phyloP scores from a whole-genome alignment of 2,329 filamentous ascomycete species.

The Pseudopyricularia javanii region DNA sequence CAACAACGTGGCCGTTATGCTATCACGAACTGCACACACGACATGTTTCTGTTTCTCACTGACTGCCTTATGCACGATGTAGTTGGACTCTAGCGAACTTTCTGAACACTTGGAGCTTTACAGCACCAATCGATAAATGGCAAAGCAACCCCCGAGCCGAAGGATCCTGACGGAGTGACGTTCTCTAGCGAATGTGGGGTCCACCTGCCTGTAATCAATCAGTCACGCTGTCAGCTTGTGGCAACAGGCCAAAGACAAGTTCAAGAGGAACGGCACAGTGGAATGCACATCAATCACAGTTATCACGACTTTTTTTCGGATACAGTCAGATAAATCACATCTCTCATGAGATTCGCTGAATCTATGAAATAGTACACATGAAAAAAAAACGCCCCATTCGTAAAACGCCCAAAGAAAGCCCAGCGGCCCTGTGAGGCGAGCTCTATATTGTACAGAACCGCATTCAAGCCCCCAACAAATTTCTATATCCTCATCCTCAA shows the following conservation, averaged over 20 bases:
- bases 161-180: background rate
- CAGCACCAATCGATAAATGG: background rate
- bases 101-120: slow-evolving; percentile 4
- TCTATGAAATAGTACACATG: background rate
- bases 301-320: too few species aligned
- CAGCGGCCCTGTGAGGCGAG: background rate
- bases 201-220: background rate
- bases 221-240: too few species aligned
- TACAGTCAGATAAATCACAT: background rate
- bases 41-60: background rate
- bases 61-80: background rate
- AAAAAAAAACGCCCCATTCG: background rate
- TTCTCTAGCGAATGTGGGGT: background rate
- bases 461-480: background rate
- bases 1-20: background rate
- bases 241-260: too few species aligned
- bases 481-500: background rate
- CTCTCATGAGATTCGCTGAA: background rate
- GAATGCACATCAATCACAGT: too few species aligned
- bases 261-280: too few species aligned
- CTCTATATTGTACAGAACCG: background rate
- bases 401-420: background rate
- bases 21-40: background rate
- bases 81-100: background rate
- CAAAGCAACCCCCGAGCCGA: background rate